Evolutionary conservation across 345 rosid genomes (phyloP).

Genomic region (Sonneratia alba): DNA sequence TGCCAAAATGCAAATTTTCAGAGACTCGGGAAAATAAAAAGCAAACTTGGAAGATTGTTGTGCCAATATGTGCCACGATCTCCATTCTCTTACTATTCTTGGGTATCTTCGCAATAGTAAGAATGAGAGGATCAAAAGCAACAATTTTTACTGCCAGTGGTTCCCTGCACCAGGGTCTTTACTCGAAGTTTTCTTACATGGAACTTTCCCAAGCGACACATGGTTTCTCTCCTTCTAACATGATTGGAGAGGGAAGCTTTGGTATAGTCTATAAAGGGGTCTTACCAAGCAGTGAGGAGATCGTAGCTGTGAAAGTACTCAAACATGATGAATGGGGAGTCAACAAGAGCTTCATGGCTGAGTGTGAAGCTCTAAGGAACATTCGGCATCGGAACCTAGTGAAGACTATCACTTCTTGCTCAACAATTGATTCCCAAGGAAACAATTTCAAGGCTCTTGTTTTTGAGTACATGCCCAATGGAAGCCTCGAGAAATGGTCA

Average conservation of each 20-base stretch:
- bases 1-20: slow-evolving; percentile 3
- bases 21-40: neutral
- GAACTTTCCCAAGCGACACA: slow-evolving; percentile 13
- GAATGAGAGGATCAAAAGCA: neutral
- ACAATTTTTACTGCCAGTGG: neutral
- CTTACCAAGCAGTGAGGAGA: neutral
- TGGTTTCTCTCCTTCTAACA: slow-evolving; percentile 14
- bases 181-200: slow-evolving; percentile 5
- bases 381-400: slow-evolving; percentile 17
- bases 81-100: neutral
- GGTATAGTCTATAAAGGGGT: slow-evolving; percentile 16
- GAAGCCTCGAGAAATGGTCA: slow-evolving; percentile 16
- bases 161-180: neutral
- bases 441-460: slow-evolving; percentile 21
- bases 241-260: slow-evolving; percentile 17
- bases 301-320: slow-evolving; percentile 17
- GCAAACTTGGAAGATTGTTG: neutral
- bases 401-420: slow-evolving; percentile 15
- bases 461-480: slow-evolving; percentile 20
- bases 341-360: slow-evolving; percentile 10
- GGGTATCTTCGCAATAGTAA: neutral
- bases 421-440: slow-evolving; percentile 10
- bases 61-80: slow-evolving; percentile 1
- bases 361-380: slow-evolving; percentile 18
- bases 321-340: slow-evolving; percentile 11